Base-by-base conservation (phyloP, 1,284 basidiomycete species). In the Gymnopus androsaceus region DNA sequence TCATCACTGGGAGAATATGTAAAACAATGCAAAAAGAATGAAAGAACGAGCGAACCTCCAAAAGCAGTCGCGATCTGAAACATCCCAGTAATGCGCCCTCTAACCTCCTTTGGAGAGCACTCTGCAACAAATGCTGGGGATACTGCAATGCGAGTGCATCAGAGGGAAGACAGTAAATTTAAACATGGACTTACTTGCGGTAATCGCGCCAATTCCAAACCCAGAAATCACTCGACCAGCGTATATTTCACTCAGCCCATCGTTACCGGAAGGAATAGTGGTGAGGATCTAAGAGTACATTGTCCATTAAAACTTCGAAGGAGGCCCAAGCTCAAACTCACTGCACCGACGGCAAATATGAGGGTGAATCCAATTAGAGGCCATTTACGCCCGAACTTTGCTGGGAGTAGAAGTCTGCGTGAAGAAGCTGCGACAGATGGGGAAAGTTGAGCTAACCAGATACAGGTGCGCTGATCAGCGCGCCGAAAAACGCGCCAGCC, bases 401-500 rank as follows among this genome's bases (percentile, higher is more conserved):
- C 78, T 81, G 60, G 11, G 28, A 1, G 23, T 14, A 33, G 25
- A n/a, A 1, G 17, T 25, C 17, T 4, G n/a, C 11, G n/a, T 38
- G 3, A 30, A 4, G n/a, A 47, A 46, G 31, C 21, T 33, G 37
- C 14, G 30, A 19, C 27, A 8, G 15, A 28, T 37, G 0, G 47
- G 14, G n/a, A n/a, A 23, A 42, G 19, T 8, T 27, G 23, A 8
- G 60, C 65, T 21, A 55, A 80, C 80, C 68, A 19, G 82, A 82
- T 25, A 82, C 58, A 3, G 80, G 81, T 1, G 83, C 80, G 58
- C 79, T 83, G 19, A 75, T 72, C 8, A 88, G 65, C 17, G 86
- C 83, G 51, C 86, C 86, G 64, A 88, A 87, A 75, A 88, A 87
- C 1, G 82, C 82, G 34, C 85, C 85, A 5, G 79, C 86, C 63